A percentile compares a stretch with the other conserved stretches of the same genome.
phyloP scores from a whole-genome alignment of 257 asterid genomes.

The Craterostigma plantagineum region DNA sequence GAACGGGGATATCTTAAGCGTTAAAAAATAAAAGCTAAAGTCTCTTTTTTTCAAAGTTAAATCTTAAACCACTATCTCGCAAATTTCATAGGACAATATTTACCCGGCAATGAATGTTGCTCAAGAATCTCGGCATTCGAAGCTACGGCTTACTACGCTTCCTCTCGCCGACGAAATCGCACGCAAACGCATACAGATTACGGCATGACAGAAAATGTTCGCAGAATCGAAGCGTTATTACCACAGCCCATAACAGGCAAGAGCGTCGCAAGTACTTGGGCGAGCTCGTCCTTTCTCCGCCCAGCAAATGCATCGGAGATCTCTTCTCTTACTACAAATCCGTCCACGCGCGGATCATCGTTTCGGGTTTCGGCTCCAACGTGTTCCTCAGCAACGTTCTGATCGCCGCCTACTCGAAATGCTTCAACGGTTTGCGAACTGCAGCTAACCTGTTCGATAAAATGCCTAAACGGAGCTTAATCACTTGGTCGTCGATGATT shows the following conservation, averaged over 20 bases:
- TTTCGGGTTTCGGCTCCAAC: slow-evolving; percentile 18
- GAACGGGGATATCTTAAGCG: too few relatives aligned
- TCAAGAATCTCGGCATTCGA: too few relatives aligned
- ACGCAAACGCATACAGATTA: too few relatives aligned
- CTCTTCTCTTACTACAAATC: slow-evolving; percentile 7
- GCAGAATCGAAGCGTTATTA: slow-evolving; percentile 4
- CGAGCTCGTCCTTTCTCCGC: slow-evolving; percentile 16
- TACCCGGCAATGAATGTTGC: too few relatives aligned
- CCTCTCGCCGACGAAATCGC: too few relatives aligned
- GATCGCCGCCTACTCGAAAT: slow-evolving; percentile 10
- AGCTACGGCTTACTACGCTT: too few relatives aligned
- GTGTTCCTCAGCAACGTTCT: slow-evolving; percentile 24
- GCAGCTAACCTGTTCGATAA: slow-evolving; percentile 18
- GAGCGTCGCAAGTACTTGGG: slow-evolving; percentile 24
- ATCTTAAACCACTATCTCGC: too few relatives aligned
- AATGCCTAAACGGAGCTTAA: slow-evolving; percentile 27
- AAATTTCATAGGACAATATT: too few relatives aligned
- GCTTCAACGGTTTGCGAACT: slow-evolving; percentile 6
- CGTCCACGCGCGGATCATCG: slow-evolving; percentile 21
- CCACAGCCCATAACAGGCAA: slow-evolving; percentile 12
- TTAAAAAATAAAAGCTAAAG: too few relatives aligned
- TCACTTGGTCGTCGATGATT: slow-evolving; percentile 36
- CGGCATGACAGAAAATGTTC: not conserved
- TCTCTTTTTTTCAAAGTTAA: too few relatives aligned
- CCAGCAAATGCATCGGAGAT: slow-evolving; percentile 6